phyloP scores from a whole-genome alignment of 495 filamentous ascomycete species.

The Neurospora sp. region DNA sequence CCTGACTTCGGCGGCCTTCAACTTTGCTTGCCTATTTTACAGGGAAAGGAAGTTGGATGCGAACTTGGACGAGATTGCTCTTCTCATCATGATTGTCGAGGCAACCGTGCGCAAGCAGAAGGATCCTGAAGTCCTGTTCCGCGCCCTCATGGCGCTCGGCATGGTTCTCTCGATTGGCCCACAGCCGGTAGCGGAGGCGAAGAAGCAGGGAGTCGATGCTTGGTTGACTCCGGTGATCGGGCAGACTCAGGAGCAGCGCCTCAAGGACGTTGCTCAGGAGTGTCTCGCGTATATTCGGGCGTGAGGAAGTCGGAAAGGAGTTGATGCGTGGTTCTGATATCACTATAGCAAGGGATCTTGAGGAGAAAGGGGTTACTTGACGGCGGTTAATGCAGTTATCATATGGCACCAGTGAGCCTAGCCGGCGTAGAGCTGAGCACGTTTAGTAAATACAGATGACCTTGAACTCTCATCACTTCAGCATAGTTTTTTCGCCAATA shows the following conservation, averaged over 20 bases:
- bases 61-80: constrained; percentile 3
- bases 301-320: background rate
- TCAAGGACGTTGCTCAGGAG: constrained; percentile 49
- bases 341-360: background rate
- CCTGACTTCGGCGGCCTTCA: constrained; percentile 72
- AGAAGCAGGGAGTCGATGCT: constrained; percentile 33
- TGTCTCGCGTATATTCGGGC: constrained; percentile 34
- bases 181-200: constrained; percentile 35
- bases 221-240: constrained; percentile 31
- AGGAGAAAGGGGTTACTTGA: background rate
- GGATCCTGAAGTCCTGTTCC: constrained; percentile 75
- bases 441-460: background rate
- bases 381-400: background rate
- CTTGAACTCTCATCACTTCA: background rate
- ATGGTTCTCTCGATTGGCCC: constrained; percentile 53
- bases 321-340: background rate
- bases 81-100: constrained; percentile 39
- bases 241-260: constrained; percentile 43
- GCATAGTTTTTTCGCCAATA: background rate
- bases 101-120: constrained; percentile 51
- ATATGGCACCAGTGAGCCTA: background rate
- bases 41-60: constrained; percentile 12
- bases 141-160: constrained; percentile 72
- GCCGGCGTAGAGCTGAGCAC: background rate
- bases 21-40: constrained; percentile 59